Evolutionary conservation across 441 rosid genomes (phyloP).

Genomic region (Populus hybrid): DNA sequence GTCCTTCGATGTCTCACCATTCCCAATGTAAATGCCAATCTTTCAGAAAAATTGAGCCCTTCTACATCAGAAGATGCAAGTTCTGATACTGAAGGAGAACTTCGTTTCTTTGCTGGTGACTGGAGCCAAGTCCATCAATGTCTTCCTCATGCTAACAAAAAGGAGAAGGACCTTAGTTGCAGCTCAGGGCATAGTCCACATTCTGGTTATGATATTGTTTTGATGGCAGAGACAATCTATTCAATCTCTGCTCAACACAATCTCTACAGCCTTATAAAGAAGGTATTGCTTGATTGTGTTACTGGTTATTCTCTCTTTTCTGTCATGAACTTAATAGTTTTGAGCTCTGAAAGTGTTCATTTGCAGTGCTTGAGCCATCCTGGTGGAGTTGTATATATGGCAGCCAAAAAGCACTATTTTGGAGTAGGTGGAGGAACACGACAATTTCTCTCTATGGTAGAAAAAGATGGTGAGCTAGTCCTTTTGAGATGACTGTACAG

Average conservation of each 20-base stretch:
- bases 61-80: conserved; percentile 16
- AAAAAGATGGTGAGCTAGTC: conserved; percentile 62
- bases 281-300: conserved; percentile 35
- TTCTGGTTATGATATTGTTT: conserved; percentile 67
- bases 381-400: conserved; percentile 69
- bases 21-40: conserved; percentile 65
- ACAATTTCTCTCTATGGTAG: conserved; percentile 70
- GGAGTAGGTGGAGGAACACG: conserved; percentile 97
- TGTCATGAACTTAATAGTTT: conserved; percentile 1
- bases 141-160: conserved; percentile 45
- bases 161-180: conserved; percentile 27
- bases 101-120: conserved; percentile 79
- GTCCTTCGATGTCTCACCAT: conserved; percentile 79
- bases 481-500: neutral
- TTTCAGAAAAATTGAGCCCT: conserved; percentile 24
- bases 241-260: conserved; percentile 60
- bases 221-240: conserved; percentile 95
- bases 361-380: conserved; percentile 58
- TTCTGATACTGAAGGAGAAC: conserved; percentile 25
- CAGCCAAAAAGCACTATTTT: conserved; percentile 91
- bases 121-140: conserved; percentile 72
- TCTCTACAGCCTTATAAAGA: conserved; percentile 70
- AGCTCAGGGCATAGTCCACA: conserved; percentile 22
- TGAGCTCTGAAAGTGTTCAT: conserved; percentile 19
- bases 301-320: neutral